A percentile compares a stretch with the other conserved stretches of the same genome.
Evolutionary conservation across 2,329 filamentous ascomycete species (phyloP).

Genomic region (Epichloe sylvatica): DNA sequence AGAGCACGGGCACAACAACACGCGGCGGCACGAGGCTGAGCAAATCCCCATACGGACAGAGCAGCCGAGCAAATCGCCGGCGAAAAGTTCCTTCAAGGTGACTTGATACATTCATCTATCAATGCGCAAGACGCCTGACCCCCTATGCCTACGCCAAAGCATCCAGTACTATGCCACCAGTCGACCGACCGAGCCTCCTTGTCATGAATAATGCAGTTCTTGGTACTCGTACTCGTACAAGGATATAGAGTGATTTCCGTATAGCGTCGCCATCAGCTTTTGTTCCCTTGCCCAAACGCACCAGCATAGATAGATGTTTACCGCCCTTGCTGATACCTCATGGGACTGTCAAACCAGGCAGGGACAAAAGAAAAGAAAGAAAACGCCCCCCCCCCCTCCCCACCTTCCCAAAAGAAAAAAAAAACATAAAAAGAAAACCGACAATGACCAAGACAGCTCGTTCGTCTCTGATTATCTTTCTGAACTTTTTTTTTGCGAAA

Average conservation of each 20-base stretch:
- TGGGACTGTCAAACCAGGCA: neutral
- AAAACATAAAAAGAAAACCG: neutral
- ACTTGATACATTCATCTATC: neutral
- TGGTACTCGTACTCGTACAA: slow-evolving; percentile 2
- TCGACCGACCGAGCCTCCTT: neutral
- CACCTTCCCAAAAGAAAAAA: neutral
- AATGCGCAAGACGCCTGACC: too few species aligned
- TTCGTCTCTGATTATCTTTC: slow-evolving; percentile 4
- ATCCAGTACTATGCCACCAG: too few species aligned
- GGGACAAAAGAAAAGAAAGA: neutral
- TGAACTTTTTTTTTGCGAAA: slow-evolving; percentile 2
- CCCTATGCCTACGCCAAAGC: neutral
- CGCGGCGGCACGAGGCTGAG: too few species aligned
- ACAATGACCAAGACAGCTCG: neutral
- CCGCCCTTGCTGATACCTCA: too few species aligned
- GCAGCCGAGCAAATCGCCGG: neutral
- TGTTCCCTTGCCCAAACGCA: neutral
- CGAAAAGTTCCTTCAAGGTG: neutral
- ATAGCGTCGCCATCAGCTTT: neutral
- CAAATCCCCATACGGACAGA: too few species aligned
- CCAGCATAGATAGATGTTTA: neutral
- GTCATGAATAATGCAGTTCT: slow-evolving; percentile 2
- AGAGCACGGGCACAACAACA: too few species aligned
- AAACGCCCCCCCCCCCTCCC: too few species aligned
- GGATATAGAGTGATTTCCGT: neutral